Conservation (phyloP, 2,329 filamentous ascomycete species). For the Blastomyces gilchristii region DNA sequence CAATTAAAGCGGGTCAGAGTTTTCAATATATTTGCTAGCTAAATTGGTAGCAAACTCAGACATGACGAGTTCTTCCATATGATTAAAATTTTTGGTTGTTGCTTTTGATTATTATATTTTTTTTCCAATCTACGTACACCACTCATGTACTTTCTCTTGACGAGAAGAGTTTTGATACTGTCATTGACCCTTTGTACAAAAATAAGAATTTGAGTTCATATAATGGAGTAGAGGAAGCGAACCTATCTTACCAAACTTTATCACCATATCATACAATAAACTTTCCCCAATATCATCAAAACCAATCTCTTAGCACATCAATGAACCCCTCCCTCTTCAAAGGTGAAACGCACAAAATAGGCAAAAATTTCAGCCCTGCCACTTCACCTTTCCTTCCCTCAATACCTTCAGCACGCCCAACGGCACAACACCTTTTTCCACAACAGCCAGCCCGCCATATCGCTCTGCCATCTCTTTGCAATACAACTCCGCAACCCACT, state of each 20-base stretch:
- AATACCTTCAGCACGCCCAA: slow-evolving; percentile 36
- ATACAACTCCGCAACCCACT: slow-evolving; percentile 35
- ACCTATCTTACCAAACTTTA: not conserved
- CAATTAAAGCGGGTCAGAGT: too few species aligned
- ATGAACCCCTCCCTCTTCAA: not conserved
- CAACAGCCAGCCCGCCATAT: slow-evolving; percentile 33
- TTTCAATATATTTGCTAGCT: too few species aligned
- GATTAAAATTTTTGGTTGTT: too few species aligned
- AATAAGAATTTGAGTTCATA: not conserved
- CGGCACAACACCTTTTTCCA: slow-evolving; percentile 33
- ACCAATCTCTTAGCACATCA: not conserved
- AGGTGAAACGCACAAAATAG: not conserved
- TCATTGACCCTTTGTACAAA: too few species aligned
- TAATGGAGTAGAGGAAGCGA: not conserved
- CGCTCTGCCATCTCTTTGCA: slow-evolving; percentile 31
- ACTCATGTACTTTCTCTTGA: too few species aligned
- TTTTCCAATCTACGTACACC: too few species aligned
- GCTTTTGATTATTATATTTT: too few species aligned
- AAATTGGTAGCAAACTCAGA: too few species aligned
- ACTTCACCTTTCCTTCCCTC: slow-evolving; percentile 32
- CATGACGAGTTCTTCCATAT: too few species aligned
- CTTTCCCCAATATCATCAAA: not conserved
- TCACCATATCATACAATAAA: not conserved
- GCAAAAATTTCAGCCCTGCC: slow-evolving; percentile 26
- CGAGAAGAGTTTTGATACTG: too few species aligned